Conservation (phyloP, 139 green algal species). For the Tetradesmus lagerheimii region DNA sequence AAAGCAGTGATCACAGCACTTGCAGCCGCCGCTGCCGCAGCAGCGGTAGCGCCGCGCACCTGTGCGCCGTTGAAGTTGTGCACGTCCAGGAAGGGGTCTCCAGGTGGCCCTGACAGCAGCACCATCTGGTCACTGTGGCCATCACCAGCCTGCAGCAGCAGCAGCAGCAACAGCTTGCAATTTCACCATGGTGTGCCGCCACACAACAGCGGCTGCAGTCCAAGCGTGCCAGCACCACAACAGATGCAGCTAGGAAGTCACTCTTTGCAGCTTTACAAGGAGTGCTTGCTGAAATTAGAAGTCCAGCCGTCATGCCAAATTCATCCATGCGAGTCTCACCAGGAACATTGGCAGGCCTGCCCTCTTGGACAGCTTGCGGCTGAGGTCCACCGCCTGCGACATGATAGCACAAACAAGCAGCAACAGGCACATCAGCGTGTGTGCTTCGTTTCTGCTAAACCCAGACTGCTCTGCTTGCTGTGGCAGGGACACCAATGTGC, state of each 20-base stretch:
- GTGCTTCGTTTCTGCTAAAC: too few relatives aligned
- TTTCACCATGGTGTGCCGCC: too few relatives aligned
- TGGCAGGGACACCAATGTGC: too few relatives aligned
- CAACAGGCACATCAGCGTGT: background rate
- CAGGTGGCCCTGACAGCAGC: constrained; percentile 46
- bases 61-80: constrained; percentile 45
- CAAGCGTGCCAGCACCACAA: too few relatives aligned
- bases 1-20: too few relatives aligned
- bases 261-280: too few relatives aligned
- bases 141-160: constrained; percentile 43
- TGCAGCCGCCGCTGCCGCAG: background rate
- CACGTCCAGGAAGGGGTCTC: constrained; percentile 29
- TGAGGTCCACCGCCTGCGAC: constrained; percentile 28
- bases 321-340: background rate
- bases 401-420: background rate
- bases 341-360: constrained; percentile 2
- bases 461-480: too few relatives aligned
- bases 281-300: too few relatives aligned
- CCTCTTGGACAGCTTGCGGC: constrained; percentile 11
- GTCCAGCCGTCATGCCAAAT: too few relatives aligned
- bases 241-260: too few relatives aligned
- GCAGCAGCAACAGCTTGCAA: constrained; percentile 43
- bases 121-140: constrained; percentile 58
- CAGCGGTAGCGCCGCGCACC: background rate
- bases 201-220: too few relatives aligned